Conservation (phyloP, 73 alveolate genomes). For the Stentor coeruleus region DNA sequence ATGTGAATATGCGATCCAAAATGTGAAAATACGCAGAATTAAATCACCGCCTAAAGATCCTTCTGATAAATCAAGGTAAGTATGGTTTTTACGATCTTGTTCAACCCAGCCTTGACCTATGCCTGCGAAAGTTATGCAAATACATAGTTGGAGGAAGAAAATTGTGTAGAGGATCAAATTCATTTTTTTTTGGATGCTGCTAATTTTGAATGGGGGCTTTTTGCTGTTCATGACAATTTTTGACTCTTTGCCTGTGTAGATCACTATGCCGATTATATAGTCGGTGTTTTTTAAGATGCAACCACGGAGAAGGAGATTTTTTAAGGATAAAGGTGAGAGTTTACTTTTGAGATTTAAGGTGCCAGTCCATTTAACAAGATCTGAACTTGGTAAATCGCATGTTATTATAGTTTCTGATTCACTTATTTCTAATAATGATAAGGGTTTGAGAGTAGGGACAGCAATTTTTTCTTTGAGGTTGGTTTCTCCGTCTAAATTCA, state of each 20-base stretch:
- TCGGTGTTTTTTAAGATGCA: slow-evolving; percentile 69
- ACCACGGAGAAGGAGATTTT: slow-evolving; percentile 72
- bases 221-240: slow-evolving; percentile 69
- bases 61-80: slow-evolving; percentile 17
- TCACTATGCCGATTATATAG: slow-evolving; percentile 63
- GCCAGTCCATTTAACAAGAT: slow-evolving; percentile 22
- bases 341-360: neutral
- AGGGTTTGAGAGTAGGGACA: neutral
- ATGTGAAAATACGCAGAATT: neutral
- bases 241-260: slow-evolving; percentile 79
- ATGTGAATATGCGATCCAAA: slow-evolving; percentile 45
- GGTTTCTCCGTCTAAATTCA: slow-evolving; percentile 88
- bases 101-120: slow-evolving; percentile 38
- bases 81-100: neutral
- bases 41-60: neutral
- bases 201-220: slow-evolving; percentile 57
- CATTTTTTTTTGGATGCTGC: slow-evolving; percentile 56
- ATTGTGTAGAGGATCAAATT: slow-evolving; percentile 37
- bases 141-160: slow-evolving; percentile 32
- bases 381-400: slow-evolving; percentile 8
- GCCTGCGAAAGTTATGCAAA: slow-evolving; percentile 33
- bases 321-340: slow-evolving; percentile 41
- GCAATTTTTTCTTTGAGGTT: slow-evolving; percentile 69
- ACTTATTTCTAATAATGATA: neutral
- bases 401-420: neutral